phyloP scores from a whole-genome alignment of 1,139 yeast species.

The Hyphopichia burtonii region DNA sequence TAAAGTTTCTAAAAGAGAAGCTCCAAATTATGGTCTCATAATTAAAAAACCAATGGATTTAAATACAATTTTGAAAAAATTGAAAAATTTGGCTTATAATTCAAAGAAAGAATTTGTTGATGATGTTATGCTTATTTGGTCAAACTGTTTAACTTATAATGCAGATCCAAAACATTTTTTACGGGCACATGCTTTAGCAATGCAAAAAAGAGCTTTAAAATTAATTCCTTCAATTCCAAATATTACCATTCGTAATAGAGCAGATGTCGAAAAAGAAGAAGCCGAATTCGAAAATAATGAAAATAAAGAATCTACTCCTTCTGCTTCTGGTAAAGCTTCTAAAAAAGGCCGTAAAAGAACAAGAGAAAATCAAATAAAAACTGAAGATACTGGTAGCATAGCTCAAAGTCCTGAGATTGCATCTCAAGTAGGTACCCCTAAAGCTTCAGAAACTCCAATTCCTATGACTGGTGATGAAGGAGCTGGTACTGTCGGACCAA shows the following conservation, averaged over 20 bases:
- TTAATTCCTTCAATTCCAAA: conserved; percentile 87
- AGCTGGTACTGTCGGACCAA: conserved; percentile 4
- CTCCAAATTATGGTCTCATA: conserved; percentile 89
- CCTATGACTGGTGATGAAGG: neutral
- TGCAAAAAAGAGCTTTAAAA: conserved; percentile 84
- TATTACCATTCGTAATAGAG: conserved; percentile 72
- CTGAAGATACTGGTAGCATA: conserved; percentile 19
- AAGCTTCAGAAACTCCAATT: conserved; percentile 10
- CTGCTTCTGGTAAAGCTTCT: conserved; percentile 32
- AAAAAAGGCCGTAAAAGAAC: conserved; percentile 46
- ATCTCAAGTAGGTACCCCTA: conserved; percentile 7
- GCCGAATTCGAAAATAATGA: conserved; percentile 25
- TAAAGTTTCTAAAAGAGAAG: conserved; percentile 94
- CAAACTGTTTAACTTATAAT: conserved; percentile 87
- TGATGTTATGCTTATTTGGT: conserved; percentile 93
- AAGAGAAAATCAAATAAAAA: conserved; percentile 35
- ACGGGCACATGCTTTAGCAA: conserved; percentile 90
- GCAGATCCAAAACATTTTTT: conserved; percentile 93
- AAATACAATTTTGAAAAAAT: conserved; percentile 87
- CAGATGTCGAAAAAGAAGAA: conserved; percentile 84
- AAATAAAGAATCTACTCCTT: conserved; percentile 30
- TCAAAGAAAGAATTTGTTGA: conserved; percentile 89
- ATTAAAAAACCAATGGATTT: conserved; percentile 96
- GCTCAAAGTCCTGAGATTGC: conserved; percentile 13
- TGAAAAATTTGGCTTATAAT: conserved; percentile 75